A percentile compares a stretch with the other conserved stretches of the same genome.
Evolutionary conservation across 1,284 basidiomycete genomes (phyloP).

Genomic region (Phaffia rhodozyma): DNA sequence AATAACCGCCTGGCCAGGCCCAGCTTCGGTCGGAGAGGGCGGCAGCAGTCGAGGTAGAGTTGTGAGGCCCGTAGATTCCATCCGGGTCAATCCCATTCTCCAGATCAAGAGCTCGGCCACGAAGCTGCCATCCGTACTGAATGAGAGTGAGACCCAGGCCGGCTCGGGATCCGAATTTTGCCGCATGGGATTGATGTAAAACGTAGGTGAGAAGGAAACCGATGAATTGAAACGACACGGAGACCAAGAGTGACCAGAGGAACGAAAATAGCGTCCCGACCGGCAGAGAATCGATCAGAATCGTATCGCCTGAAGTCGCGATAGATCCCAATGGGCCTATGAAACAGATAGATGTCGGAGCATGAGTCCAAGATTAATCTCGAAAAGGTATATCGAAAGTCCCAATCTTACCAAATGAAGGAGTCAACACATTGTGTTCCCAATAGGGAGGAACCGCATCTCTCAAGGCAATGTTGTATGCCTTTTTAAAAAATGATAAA

Average conservation of each 20-base stretch:
- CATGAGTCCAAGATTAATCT: neutral
- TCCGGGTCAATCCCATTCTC: conserved; percentile 28
- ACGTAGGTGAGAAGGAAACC: conserved; percentile 90
- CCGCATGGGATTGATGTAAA: conserved; percentile 86
- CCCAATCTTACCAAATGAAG: conserved; percentile 32
- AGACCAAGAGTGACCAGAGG: conserved; percentile 54
- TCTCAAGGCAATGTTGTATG: conserved; percentile 76
- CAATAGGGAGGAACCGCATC: conserved; percentile 93
- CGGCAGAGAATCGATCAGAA: conserved; percentile 45
- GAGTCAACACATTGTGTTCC: conserved; percentile 85
- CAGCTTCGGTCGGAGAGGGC: conserved; percentile 13
- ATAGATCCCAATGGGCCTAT: conserved; percentile 31
- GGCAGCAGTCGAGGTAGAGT: conserved; percentile 7
- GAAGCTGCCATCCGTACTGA: conserved; percentile 39
- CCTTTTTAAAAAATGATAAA: conserved; percentile 37
- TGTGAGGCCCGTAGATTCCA: conserved; percentile 20
- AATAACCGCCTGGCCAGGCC: conserved; percentile 18
- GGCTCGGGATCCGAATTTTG: conserved; percentile 83
- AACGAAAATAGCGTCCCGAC: conserved; percentile 42
- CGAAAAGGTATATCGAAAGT: conserved; percentile 7
- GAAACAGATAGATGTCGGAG: neutral
- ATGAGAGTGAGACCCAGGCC: conserved; percentile 91
- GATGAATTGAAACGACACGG: conserved; percentile 93
- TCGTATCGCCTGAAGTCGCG: conserved; percentile 40
- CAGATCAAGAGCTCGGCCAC: conserved; percentile 37